These are phyloP conservation scores for Ophiocordyceps robertsii DNA, from an alignment of 2,329 filamentous ascomycete genomes.

Conservation along the genomic window DNA sequence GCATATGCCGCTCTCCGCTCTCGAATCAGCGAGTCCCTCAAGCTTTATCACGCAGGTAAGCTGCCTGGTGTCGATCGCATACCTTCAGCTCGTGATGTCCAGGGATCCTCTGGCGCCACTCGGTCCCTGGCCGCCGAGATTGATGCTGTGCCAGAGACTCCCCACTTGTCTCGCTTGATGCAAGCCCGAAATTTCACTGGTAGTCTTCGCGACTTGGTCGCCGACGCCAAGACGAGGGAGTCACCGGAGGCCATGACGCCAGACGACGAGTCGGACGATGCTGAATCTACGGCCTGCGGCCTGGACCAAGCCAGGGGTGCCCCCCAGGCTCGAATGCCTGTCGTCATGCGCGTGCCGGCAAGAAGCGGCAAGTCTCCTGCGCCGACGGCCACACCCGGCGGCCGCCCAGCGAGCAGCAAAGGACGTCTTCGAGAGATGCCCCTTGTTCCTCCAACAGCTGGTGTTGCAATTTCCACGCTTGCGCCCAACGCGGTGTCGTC, in stretches of 20 bases:
- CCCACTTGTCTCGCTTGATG: slow-evolving; percentile 55
- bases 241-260: slow-evolving; percentile 35
- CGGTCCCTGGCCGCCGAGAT: slow-evolving; percentile 18
- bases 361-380: slow-evolving; percentile 41
- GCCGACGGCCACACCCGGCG: slow-evolving; percentile 18
- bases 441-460: slow-evolving; percentile 21
- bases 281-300: slow-evolving; percentile 6
- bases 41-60: slow-evolving; percentile 36
- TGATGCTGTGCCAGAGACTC: slow-evolving; percentile 42
- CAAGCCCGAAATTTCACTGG: slow-evolving; percentile 46
- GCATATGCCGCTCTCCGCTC: slow-evolving; percentile 35
- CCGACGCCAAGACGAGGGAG: slow-evolving; percentile 42
- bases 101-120: background rate
- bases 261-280: slow-evolving; percentile 39
- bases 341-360: slow-evolving; percentile 44
- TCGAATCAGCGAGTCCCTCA: slow-evolving; percentile 40
- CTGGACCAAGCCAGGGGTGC: slow-evolving; percentile 5
- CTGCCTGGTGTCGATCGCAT: slow-evolving; percentile 33
- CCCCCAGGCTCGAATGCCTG: slow-evolving; percentile 19
- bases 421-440: slow-evolving; percentile 26
- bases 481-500: slow-evolving; percentile 12
- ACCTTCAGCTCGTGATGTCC: slow-evolving; percentile 19
- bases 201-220: slow-evolving; percentile 44
- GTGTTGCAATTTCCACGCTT: slow-evolving; percentile 8
- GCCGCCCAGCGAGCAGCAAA: slow-evolving; percentile 45